Conservation (phyloP, 768 basidiomycete genomes). For the Porphyrellus cyaneotinctus region DNA sequence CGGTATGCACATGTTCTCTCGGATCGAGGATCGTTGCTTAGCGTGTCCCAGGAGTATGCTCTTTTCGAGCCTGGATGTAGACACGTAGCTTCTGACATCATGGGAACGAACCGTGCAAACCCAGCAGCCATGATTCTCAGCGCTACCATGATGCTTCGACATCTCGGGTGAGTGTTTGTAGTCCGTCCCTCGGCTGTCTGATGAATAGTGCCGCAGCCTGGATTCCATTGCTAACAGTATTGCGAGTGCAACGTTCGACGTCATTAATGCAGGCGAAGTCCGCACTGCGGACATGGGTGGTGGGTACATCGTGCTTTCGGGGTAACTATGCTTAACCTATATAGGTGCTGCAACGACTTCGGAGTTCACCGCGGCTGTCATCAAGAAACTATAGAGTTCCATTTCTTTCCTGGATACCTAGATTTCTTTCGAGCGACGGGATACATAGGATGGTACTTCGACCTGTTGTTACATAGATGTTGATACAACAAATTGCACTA, state of each 20-base stretch:
- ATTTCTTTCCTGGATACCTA: neutral
- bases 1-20: constrained; percentile 44
- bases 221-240: constrained; percentile 92
- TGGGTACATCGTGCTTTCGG: constrained; percentile 35
- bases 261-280: constrained; percentile 84
- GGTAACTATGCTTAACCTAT: constrained; percentile 7
- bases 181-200: constrained; percentile 13
- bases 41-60: constrained; percentile 72
- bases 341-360: constrained; percentile 85
- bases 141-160: constrained; percentile 96
- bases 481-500: constrained; percentile 13
- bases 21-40: neutral
- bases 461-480: constrained; percentile 25
- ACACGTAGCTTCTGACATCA: constrained; percentile 92
- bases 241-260: constrained; percentile 87
- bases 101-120: constrained; percentile 94
- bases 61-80: constrained; percentile 98
- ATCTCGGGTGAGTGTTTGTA: constrained; percentile 68
- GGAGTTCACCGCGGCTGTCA: constrained; percentile 91
- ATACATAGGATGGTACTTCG: constrained; percentile 1
- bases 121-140: constrained; percentile 97
- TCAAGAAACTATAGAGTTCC: constrained; percentile 55
- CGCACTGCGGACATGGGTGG: constrained; percentile 95
- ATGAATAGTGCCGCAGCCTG: constrained; percentile 47
- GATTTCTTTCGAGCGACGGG: neutral